phyloP scores from a whole-genome alignment of 2,329 filamentous ascomycete species.

The Fusarium avenaceum region DNA sequence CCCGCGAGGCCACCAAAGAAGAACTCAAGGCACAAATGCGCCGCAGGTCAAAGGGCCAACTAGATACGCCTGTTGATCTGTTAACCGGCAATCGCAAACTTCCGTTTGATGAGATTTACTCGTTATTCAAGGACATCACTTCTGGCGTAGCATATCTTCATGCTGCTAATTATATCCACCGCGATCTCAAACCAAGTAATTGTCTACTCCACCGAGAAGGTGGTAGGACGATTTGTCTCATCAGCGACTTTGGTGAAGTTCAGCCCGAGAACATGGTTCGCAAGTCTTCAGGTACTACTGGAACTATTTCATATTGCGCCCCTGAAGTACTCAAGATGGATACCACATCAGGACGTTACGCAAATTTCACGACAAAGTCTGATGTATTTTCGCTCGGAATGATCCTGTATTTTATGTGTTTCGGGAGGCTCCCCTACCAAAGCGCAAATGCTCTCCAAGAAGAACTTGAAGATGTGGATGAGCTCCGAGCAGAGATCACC shows the following conservation, averaged over 20 bases:
- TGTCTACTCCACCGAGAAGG: constrained; percentile 87
- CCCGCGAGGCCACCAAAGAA: constrained; percentile 78
- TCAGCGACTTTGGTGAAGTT: constrained; percentile 98
- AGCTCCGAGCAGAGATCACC: constrained; percentile 86
- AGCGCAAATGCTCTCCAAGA: constrained; percentile 89
- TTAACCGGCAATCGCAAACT: constrained; percentile 59
- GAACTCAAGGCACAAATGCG: constrained; percentile 90
- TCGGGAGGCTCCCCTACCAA: constrained; percentile 86
- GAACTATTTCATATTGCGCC: constrained; percentile 97
- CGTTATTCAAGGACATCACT: constrained; percentile 95
- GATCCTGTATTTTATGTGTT: constrained; percentile 99
- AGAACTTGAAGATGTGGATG: constrained; percentile 90
- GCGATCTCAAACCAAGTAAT: constrained; percentile 96
- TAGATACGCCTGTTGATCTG: constrained; percentile 71
- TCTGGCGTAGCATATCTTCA: constrained; percentile 93
- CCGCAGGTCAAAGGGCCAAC: constrained; percentile 81
- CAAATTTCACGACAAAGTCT: constrained; percentile 96
- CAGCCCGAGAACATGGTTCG: constrained; percentile 85
- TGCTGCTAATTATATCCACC: constrained; percentile 91
- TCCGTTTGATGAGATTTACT: constrained; percentile 93
- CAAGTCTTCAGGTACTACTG: constrained; percentile 92
- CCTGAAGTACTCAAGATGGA: constrained; percentile 87
- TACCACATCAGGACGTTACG: constrained; percentile 76
- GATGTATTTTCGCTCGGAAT: constrained; percentile 99
- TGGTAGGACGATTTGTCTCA: constrained; percentile 80